Base-by-base conservation (phyloP, 176 grass and related monocot species). In the Leersia perrieri region DNA sequence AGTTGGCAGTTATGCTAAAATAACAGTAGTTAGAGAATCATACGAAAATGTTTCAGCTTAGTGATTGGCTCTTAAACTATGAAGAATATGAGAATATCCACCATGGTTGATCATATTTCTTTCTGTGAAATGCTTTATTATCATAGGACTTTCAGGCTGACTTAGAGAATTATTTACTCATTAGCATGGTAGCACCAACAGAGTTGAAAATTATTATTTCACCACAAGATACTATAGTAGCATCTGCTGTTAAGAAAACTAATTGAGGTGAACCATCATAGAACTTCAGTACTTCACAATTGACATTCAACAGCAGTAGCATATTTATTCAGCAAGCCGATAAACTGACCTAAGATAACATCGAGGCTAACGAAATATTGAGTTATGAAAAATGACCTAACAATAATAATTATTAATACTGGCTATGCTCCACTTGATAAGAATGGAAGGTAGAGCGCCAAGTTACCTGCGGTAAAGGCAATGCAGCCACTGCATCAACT, bases 381-480 rank as follows among this genome's bases (percentile, higher is more conserved):
- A 45, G 27, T 39, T 40, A 26, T 20, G 51, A 66, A 1, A 72
- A 65, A 65, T 28, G 1, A n/a, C 33, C 11, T 64, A 77, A 44
- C 18, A 84, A 9, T 9, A 84, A 51, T 29, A 25, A 53, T 63
- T 22, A 63, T 75, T 27, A 20, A 16, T 55, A 73, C 15, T 57
- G 33, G 23, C 40, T 60, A 69, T 33, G 41, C 28, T 66, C n/a
- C 22, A 57, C 5, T 44, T 57, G 47, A 34, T 4, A 74, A 74
- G 11, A 87, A 68, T 1, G 20, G 44, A 79, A 33, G 2, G 18
- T 82, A 85, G 53, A 68, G 41, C 5, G 22, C 18, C 35, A 72
- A 66, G 41, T 84, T 97, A 99, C 96, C 90, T 99, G 96, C 34
- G 96, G 96, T 67, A 99, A 83, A 84, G 96, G 96, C 79, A 99